Evolutionary conservation across 306 rosid species (phyloP).

Genomic region (Acacia crassicarpa): DNA sequence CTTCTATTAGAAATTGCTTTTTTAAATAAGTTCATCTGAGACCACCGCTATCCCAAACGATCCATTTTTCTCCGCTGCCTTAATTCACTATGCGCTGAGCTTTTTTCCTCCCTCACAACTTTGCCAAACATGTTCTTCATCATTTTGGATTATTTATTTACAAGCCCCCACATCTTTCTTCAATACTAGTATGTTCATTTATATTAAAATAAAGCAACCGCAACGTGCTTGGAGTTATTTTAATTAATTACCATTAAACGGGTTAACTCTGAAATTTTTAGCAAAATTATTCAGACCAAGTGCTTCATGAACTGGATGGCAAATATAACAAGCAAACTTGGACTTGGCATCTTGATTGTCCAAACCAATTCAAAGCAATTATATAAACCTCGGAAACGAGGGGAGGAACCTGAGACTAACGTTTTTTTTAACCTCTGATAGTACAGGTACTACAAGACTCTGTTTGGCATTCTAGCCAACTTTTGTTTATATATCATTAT

Average conservation of each 20-base stretch:
- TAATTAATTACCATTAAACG: background rate
- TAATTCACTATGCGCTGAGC: too few species aligned
- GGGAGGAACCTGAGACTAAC: background rate
- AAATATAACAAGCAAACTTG: slow-evolving; percentile 16
- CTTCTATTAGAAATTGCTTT: too few species aligned
- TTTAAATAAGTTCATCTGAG: too few species aligned
- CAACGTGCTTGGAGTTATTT: background rate
- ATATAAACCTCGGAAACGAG: background rate
- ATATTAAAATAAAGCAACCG: background rate
- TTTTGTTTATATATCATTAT: too few species aligned
- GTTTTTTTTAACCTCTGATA: background rate
- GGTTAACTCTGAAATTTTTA: background rate
- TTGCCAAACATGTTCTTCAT: background rate
- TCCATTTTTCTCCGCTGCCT: too few species aligned
- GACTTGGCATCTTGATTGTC: background rate
- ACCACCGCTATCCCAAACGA: too few species aligned
- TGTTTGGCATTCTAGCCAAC: background rate
- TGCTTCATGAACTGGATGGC: background rate
- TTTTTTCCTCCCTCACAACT: too few species aligned
- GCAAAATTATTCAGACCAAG: background rate
- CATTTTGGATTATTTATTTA: background rate
- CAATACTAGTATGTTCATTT: background rate
- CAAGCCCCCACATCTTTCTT: background rate
- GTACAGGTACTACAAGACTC: background rate
- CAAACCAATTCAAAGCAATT: background rate